phyloP scores from a whole-genome alignment of 1,284 basidiomycete species.

The Marasmius oreades region DNA sequence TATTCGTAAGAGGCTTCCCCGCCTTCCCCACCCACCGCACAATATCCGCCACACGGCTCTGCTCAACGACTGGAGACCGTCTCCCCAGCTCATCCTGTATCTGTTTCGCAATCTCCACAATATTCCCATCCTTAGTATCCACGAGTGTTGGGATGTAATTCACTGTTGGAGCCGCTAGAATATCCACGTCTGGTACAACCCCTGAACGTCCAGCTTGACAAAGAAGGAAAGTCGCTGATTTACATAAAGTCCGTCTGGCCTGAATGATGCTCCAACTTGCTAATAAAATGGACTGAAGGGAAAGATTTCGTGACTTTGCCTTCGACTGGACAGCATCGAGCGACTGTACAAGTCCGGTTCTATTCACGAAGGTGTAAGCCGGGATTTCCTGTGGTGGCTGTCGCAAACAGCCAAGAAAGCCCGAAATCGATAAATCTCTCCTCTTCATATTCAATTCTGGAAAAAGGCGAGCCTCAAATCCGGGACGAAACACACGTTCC shows the following conservation, averaged over 20 bases:
- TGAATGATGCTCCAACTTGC: slow-evolving; percentile 45
- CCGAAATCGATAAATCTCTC: neutral
- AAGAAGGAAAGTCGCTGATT: slow-evolving; percentile 38
- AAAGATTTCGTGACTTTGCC: slow-evolving; percentile 29
- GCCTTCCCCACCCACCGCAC: slow-evolving; percentile 31
- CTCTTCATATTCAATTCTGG: slow-evolving; percentile 22
- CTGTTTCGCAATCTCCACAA: slow-evolving; percentile 25
- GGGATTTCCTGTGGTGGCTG: neutral
- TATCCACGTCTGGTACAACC: slow-evolving; percentile 30
- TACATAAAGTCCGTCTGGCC: slow-evolving; percentile 26
- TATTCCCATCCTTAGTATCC: slow-evolving; percentile 15
- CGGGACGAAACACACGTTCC: slow-evolving; percentile 28
- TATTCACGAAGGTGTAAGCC: neutral
- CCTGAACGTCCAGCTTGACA: slow-evolving; percentile 45
- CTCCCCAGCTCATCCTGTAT: slow-evolving; percentile 35
- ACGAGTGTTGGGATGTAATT: slow-evolving; percentile 44
- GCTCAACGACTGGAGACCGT: slow-evolving; percentile 39
- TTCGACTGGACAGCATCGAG: slow-evolving; percentile 15
- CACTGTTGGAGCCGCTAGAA: slow-evolving; percentile 42
- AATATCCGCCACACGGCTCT: slow-evolving; percentile 36
- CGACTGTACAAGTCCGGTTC: neutral
- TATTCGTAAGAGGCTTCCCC: slow-evolving; percentile 37
- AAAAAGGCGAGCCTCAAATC: slow-evolving; percentile 29
- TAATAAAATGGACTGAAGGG: slow-evolving; percentile 39
- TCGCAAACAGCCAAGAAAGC: neutral